Evolutionary conservation across 176 grass and related monocot genomes (phyloP).

Genomic region (Eremochloa ophiuroides): DNA sequence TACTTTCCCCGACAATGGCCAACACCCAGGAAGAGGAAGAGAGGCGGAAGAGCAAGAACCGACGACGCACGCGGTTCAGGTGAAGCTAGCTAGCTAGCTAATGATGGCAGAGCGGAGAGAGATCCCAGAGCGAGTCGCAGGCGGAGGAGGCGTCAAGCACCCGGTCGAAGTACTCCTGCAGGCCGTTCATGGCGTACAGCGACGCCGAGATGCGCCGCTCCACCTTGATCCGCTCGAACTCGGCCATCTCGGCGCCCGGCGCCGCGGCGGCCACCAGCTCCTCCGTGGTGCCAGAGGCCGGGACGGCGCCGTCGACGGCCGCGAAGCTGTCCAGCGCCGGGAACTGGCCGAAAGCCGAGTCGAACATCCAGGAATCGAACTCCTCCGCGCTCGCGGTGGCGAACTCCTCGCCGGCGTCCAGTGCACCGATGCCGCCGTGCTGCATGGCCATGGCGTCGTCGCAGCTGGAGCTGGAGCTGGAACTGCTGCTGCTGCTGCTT

Average conservation of each 20-base stretch:
- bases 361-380: conserved; percentile 62
- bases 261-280: conserved; percentile 1
- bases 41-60: conserved; percentile 1
- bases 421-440: conserved; percentile 4
- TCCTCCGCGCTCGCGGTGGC: neutral
- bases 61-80: conserved; percentile 19
- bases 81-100: conserved; percentile 8
- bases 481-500: conserved; percentile 9
- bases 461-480: conserved; percentile 17
- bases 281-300: neutral
- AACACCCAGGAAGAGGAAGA: neutral
- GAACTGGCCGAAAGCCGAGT: conserved; percentile 53
- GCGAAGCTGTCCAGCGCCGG: conserved; percentile 41
- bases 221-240: conserved; percentile 88
- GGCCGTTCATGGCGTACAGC: conserved; percentile 65
- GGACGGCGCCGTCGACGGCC: conserved; percentile 25
- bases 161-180: conserved; percentile 81
- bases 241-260: conserved; percentile 33
- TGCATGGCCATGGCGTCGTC: conserved; percentile 10
- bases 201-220: conserved; percentile 72
- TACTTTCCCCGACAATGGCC: conserved; percentile 12
- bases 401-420: conserved; percentile 47
- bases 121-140: conserved; percentile 57
- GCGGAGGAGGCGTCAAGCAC: conserved; percentile 54
- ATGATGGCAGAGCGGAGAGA: conserved; percentile 46